A percentile compares a stretch with the other conserved stretches of the same genome.
Evolutionary conservation across 352 stramenopile genomes (phyloP).

Genomic region (Globisporangium viniferum): DNA sequence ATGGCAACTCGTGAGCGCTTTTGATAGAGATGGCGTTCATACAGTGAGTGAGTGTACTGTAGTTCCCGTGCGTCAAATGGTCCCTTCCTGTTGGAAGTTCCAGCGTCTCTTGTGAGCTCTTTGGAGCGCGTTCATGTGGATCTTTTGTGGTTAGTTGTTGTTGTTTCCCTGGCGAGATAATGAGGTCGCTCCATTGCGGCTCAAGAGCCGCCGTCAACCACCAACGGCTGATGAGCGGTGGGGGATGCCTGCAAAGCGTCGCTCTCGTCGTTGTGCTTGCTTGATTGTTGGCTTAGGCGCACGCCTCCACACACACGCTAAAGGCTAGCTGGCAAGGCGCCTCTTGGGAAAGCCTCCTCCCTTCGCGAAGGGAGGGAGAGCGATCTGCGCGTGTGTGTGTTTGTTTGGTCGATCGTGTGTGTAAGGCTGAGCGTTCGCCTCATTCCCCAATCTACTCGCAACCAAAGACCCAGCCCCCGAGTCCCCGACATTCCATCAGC

Average conservation of each 20-base stretch:
- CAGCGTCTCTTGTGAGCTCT: background rate
- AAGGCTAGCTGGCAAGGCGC: background rate
- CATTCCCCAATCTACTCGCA: slow-evolving; percentile 1
- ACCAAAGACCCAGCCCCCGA: background rate
- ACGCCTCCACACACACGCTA: too few relatives aligned
- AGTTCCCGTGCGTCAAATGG: too few relatives aligned
- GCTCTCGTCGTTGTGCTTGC: background rate
- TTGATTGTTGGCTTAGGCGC: too few relatives aligned
- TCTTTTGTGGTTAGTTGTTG: background rate
- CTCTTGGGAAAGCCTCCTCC: background rate
- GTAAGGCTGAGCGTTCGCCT: background rate
- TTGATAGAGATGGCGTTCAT: too few relatives aligned
- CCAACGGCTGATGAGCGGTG: background rate
- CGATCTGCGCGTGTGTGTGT: background rate
- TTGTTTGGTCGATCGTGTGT: background rate
- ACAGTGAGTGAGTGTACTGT: too few relatives aligned
- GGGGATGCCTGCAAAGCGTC: background rate
- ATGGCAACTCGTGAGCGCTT: too few relatives aligned
- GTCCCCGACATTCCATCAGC: background rate
- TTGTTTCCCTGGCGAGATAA: background rate
- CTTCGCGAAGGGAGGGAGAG: too few relatives aligned
- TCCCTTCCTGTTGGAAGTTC: too few relatives aligned
- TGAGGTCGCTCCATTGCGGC: background rate
- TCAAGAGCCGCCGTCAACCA: background rate
- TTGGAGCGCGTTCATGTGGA: background rate